Evolutionary conservation across 441 rosid genomes (phyloP).

Genomic region (Breynia disticha): DNA sequence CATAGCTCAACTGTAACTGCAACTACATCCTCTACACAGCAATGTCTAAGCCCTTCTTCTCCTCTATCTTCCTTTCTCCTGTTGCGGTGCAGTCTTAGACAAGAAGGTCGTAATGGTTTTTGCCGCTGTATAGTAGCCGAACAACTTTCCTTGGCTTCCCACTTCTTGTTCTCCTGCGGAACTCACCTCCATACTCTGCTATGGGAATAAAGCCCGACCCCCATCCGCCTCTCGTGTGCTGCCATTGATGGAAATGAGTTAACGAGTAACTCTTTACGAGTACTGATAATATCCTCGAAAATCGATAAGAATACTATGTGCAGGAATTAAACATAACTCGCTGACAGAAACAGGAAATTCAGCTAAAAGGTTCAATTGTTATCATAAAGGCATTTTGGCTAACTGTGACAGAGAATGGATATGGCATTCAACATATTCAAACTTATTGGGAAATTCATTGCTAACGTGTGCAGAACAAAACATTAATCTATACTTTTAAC

Average conservation of each 20-base stretch:
- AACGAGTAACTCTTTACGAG: background rate
- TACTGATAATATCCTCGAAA: background rate
- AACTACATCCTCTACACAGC: too few relatives aligned
- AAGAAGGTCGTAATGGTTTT: constrained; percentile 82
- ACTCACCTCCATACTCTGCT: constrained; percentile 73
- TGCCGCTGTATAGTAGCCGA: constrained; percentile 78
- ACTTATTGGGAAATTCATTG: too few relatives aligned
- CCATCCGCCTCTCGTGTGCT: constrained; percentile 55
- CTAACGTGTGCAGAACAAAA: background rate
- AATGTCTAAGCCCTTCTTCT: too few relatives aligned
- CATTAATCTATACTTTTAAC: background rate
- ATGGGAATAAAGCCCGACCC: constrained; percentile 73
- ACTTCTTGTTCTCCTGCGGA: constrained; percentile 38
- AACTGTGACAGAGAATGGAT: too few relatives aligned
- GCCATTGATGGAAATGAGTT: constrained; percentile 10
- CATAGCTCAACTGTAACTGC: too few relatives aligned
- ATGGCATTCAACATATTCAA: too few relatives aligned
- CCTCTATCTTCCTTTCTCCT: background rate
- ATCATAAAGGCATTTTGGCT: too few relatives aligned
- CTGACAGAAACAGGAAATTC: too few relatives aligned
- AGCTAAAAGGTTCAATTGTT: too few relatives aligned
- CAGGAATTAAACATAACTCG: too few relatives aligned
- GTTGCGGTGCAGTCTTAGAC: constrained; percentile 29
- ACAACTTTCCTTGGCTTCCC: constrained; percentile 53
- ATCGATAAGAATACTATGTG: too few relatives aligned